Base-by-base conservation (phyloP, 768 basidiomycete species). In the Heimioporus sp. region DNA sequence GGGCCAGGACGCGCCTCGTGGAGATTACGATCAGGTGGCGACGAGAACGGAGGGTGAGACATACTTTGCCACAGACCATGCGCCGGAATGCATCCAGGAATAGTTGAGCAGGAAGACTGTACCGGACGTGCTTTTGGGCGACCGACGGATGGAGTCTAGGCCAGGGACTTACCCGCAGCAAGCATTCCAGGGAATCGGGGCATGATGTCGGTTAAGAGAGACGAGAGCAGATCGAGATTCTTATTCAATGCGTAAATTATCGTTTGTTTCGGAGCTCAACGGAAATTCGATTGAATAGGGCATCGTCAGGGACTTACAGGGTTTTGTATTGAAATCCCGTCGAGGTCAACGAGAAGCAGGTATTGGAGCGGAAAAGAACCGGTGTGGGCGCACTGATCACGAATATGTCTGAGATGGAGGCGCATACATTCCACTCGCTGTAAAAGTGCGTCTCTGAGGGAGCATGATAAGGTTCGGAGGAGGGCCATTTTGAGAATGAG, bases 121-220 rank as follows among this genome's bases (percentile, higher is more conserved):
- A 19, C 41, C 32, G 38, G 45, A 52, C 21, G 54, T 4, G 39
- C 42, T n/a, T 35, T 43, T 38, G 46, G 41, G 44, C 42, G 19
- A 55, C 40, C 2, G 13, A 50, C 15, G 28, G 32, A 49, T 19
- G 4, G 20, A 36, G 35, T 6, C 16, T 37, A 43, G 52, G 45
- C 48, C 52, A 56, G 53, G 48, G 44, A 57, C 50, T 56, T 42
- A 84, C 87, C 85, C 65, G 84, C 86, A 34, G 81, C 86, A 30
- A 90, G 70, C 81, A 90, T 80, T 48, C 87, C 88, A 46, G 89
- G 86, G 71, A 82, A 90, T 46, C 79, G 78, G 35, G 87, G 86
- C 39, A 85, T 74, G 30, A 86, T 74, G 57, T 90, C 86, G 53
- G 78, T 78, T 52, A 84, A 61, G 43, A 79, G 77, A 84, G 85